These are phyloP conservation scores for Williopsis jadinii DNA, from an alignment of 1,139 yeast genomes.

Conservation along the genomic window DNA sequence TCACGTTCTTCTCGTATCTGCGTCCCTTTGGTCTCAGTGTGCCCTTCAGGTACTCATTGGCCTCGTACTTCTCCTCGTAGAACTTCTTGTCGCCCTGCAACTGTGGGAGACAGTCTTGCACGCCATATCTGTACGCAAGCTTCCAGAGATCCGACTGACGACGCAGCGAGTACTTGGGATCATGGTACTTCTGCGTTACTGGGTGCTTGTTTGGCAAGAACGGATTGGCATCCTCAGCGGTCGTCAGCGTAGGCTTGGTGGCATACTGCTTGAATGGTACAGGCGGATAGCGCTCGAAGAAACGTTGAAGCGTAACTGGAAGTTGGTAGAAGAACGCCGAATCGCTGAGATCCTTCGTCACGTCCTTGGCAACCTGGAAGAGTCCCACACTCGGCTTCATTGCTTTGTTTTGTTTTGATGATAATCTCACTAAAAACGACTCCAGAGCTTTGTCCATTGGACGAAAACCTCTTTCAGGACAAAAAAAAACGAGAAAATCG, in stretches of 20 bases:
- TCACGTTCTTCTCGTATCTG: slow-evolving; percentile 69
- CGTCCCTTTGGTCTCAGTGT: slow-evolving; percentile 73
- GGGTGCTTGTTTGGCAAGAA: slow-evolving; percentile 84
- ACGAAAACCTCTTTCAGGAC: neutral
- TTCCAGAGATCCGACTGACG: slow-evolving; percentile 83
- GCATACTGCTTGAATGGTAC: slow-evolving; percentile 67
- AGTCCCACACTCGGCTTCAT: slow-evolving; percentile 18
- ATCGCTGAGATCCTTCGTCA: slow-evolving; percentile 24
- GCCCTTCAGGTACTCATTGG: slow-evolving; percentile 72
- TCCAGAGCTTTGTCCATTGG: neutral
- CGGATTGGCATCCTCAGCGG: slow-evolving; percentile 75
- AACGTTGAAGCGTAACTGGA: slow-evolving; percentile 66
- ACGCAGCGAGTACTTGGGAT: slow-evolving; percentile 73
- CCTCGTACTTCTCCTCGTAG: slow-evolving; percentile 69
- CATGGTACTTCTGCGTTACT: slow-evolving; percentile 68
- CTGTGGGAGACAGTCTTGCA: slow-evolving; percentile 73
- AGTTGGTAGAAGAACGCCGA: slow-evolving; percentile 42
- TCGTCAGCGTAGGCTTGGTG: slow-evolving; percentile 53
- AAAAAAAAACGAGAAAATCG: neutral
- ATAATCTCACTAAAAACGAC: no score
- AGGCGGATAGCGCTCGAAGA: slow-evolving; percentile 83
- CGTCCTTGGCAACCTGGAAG: slow-evolving; percentile 16
- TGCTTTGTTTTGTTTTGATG: neutral
- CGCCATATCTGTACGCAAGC: slow-evolving; percentile 75
- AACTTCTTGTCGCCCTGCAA: slow-evolving; percentile 60